Conservation (phyloP, 2,329 filamentous ascomycete species). For the Cryphonectria japonica region DNA sequence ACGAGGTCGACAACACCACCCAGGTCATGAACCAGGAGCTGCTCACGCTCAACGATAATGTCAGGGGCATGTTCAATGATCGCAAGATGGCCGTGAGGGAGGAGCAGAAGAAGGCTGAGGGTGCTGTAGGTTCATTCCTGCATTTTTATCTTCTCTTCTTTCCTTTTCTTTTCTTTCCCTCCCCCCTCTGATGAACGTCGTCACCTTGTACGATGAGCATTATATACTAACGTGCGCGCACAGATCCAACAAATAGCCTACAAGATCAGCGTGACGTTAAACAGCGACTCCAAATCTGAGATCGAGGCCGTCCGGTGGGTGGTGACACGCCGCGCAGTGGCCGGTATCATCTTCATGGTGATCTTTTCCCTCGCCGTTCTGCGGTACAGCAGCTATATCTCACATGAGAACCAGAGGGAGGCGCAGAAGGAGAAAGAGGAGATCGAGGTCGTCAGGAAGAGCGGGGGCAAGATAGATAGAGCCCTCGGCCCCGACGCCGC, state of each 20-base stretch:
- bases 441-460: constrained; percentile 48
- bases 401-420: constrained; percentile 54
- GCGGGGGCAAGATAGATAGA: constrained; percentile 51
- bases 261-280: constrained; percentile 89
- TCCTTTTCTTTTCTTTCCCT: background rate
- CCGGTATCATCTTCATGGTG: constrained; percentile 70
- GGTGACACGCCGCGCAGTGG: constrained; percentile 64
- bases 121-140: constrained; percentile 59
- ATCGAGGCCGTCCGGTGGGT: constrained; percentile 93
- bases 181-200: background rate
- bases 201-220: background rate
- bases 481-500: constrained; percentile 56
- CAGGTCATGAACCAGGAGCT: constrained; percentile 87
- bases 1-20: constrained; percentile 90
- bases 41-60: constrained; percentile 78
- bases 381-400: constrained; percentile 62
- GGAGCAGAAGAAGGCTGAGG: constrained; percentile 84
- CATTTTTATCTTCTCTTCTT: background rate
- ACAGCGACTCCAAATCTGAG: constrained; percentile 87
- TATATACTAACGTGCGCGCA: constrained; percentile 27
- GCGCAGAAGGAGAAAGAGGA: constrained; percentile 48
- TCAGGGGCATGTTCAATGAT: constrained; percentile 97
- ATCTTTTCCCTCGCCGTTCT: constrained; percentile 63
- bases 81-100: constrained; percentile 89
- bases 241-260: constrained; percentile 94